Percentiles rank a stretch among this genome's conserved stretches.
Conservation (phyloP, 2,329 filamentous ascomycete species). For the Ophiognomonia clavigignenti-juglandacearum region DNA sequence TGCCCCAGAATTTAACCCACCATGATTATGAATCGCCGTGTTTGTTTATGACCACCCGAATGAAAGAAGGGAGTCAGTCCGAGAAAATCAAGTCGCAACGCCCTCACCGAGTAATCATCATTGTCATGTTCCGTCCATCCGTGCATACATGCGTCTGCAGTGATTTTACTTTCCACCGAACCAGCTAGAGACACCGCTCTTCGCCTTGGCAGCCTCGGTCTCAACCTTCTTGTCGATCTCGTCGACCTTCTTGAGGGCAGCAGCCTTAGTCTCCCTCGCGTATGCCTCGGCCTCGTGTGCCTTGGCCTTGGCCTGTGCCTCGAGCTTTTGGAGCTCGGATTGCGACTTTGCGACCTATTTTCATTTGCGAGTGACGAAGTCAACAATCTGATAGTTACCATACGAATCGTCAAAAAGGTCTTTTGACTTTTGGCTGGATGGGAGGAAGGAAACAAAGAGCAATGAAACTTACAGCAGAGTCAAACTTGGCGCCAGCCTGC, state of each 20-base stretch:
- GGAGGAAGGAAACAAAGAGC: not conserved
- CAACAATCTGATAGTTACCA: not conserved
- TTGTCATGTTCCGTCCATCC: too few relatives aligned
- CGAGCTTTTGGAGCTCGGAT: slow-evolving; percentile 55
- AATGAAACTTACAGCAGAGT: slow-evolving; percentile 56
- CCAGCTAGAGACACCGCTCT: slow-evolving; percentile 80
- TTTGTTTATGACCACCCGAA: too few relatives aligned
- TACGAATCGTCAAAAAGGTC: too few relatives aligned
- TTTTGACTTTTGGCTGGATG: too few relatives aligned
- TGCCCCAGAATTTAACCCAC: too few relatives aligned
- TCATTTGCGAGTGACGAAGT: slow-evolving; percentile 29
- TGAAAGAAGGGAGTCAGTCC: too few relatives aligned
- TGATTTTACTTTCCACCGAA: slow-evolving; percentile 65
- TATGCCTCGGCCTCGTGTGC: slow-evolving; percentile 58
- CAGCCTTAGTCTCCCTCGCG: slow-evolving; percentile 58
- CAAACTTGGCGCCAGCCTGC: slow-evolving; percentile 60
- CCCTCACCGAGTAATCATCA: slow-evolving; percentile 1
- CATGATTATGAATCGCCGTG: too few relatives aligned
- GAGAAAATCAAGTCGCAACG: slow-evolving; percentile 4
- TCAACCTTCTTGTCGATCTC: slow-evolving; percentile 80
- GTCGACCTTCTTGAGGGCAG: slow-evolving; percentile 69
- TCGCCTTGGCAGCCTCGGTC: slow-evolving; percentile 72
- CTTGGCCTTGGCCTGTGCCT: slow-evolving; percentile 54
- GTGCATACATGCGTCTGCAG: too few relatives aligned
- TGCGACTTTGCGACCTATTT: slow-evolving; percentile 59